A percentile compares a stretch with the other conserved stretches of the same genome.
These are phyloP conservation scores for Quercus tomentella DNA, from an alignment of 331 rosid species.

Conservation along the genomic window DNA sequence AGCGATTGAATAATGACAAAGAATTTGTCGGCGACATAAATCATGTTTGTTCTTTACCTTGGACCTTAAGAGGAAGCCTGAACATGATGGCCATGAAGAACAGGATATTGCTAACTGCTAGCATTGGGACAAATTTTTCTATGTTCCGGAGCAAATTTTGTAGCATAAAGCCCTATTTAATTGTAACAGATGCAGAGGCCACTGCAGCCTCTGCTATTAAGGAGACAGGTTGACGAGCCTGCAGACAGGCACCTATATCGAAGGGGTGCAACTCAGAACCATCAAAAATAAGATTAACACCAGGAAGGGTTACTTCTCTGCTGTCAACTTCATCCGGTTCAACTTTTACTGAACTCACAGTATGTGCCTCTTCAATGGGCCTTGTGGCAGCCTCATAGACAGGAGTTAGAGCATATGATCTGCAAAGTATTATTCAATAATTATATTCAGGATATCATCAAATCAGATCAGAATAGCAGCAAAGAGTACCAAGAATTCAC, in stretches of 20 bases:
- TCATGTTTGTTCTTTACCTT: conserved; percentile 22
- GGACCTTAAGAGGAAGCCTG: conserved; percentile 8
- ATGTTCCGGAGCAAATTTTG: conserved; percentile 15
- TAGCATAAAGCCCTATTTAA: conserved; percentile 40
- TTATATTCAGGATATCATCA: not conserved
- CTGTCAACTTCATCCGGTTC: conserved; percentile 75
- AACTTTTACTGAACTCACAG: conserved; percentile 34
- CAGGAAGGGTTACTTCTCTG: conserved; percentile 83
- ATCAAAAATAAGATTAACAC: conserved; percentile 87
- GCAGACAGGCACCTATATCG: conserved; percentile 89
- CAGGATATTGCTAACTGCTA: conserved; percentile 8
- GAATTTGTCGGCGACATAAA: not conserved
- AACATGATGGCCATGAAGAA: conserved; percentile 10
- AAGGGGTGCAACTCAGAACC: conserved; percentile 84
- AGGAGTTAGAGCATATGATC: conserved; percentile 64
- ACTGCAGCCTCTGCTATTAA: conserved; percentile 83
- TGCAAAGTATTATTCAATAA: conserved; percentile 36
- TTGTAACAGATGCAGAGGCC: conserved; percentile 54
- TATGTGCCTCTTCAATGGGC: conserved; percentile 42
- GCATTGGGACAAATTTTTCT: conserved; percentile 16
- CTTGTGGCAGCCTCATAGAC: conserved; percentile 55
- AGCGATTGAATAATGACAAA: not conserved
- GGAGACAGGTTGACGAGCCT: conserved; percentile 90
- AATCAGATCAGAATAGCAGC: not conserved
- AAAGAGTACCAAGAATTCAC: not conserved